A percentile compares a stretch with the other conserved stretches of the same genome.
Conservation (phyloP, 768 basidiomycete species). For the Dioszegia hungarica region DNA sequence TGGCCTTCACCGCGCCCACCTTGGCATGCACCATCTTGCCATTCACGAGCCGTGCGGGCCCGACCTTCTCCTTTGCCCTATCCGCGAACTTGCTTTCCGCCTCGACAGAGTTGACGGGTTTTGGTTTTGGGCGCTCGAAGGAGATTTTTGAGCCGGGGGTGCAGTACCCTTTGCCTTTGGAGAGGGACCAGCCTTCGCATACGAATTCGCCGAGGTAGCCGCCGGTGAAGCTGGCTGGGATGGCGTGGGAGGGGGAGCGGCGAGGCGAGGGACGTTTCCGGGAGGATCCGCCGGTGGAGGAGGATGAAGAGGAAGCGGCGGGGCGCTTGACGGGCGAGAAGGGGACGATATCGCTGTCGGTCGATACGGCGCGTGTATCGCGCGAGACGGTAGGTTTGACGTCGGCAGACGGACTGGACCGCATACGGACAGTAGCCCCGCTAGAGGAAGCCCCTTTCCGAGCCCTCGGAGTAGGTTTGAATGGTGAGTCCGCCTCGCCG, state of each 20-base stretch:
- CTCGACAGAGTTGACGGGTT: constrained; percentile 19
- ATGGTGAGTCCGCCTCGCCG: not conserved
- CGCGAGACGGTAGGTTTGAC: too few relatives aligned
- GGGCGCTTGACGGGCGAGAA: constrained; percentile 4
- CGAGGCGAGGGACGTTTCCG: constrained; percentile 13
- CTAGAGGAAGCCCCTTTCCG: not conserved
- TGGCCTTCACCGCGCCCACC: constrained; percentile 25
- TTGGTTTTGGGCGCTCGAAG: constrained; percentile 38
- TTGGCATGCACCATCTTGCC: constrained; percentile 42
- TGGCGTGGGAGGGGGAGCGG: constrained; percentile 16
- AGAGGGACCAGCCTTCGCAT: constrained; percentile 45
- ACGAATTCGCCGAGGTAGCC: constrained; percentile 47
- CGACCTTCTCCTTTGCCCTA: constrained; percentile 28
- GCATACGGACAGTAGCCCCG: not conserved
- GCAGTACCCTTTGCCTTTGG: constrained; percentile 48
- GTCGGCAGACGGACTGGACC: not conserved
- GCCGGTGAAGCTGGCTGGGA: constrained; percentile 24
- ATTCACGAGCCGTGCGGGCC: constrained; percentile 39
- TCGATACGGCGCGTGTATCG: constrained; percentile 13
- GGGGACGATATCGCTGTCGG: constrained; percentile 24
- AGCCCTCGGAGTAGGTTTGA: not conserved
- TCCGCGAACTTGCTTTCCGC: constrained; percentile 13
- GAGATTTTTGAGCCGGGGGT: constrained; percentile 35
- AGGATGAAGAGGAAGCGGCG: not conserved
- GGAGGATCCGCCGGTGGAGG: constrained; percentile 16